These are phyloP conservation scores for Puccinia triticina DNA, from an alignment of 1,284 basidiomycete species.

Conservation along the genomic window DNA sequence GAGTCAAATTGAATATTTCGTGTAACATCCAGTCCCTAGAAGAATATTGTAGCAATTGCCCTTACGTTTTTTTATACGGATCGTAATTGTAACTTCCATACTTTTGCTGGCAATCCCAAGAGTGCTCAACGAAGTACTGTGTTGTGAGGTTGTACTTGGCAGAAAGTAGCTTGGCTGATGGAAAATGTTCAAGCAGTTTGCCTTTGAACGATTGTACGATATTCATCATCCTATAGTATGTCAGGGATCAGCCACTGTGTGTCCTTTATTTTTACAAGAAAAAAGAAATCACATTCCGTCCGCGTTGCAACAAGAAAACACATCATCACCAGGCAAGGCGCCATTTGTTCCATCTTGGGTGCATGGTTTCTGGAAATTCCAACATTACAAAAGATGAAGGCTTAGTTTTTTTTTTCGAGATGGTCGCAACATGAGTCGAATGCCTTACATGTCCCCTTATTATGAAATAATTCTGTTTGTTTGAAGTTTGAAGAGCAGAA, in stretches of 20 bases:
- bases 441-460: conserved; percentile 29
- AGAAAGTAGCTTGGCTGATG: conserved; percentile 13
- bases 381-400: background rate
- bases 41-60: background rate
- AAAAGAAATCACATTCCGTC: conserved; percentile 27
- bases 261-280: background rate
- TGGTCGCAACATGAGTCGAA: background rate
- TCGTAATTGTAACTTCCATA: conserved; percentile 44
- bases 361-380: conserved; percentile 13
- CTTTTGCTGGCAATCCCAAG: conserved; percentile 50
- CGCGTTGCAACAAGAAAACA: conserved; percentile 28
- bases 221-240: conserved; percentile 33
- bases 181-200: conserved; percentile 43
- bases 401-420: background rate
- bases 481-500: background rate
- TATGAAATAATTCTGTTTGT: conserved; percentile 33
- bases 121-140: conserved; percentile 49
- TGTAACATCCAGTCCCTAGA: background rate
- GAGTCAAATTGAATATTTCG: background rate
- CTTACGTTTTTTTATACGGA: conserved; percentile 48
- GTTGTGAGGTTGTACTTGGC: conserved; percentile 47
- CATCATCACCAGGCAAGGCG: conserved; percentile 23
- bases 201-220: conserved; percentile 34
- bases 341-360: conserved; percentile 39
- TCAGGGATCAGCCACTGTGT: background rate